Base-by-base conservation (phyloP, 495 filamentous ascomycete genomes). In the Hypomontagnella monticulosa region DNA sequence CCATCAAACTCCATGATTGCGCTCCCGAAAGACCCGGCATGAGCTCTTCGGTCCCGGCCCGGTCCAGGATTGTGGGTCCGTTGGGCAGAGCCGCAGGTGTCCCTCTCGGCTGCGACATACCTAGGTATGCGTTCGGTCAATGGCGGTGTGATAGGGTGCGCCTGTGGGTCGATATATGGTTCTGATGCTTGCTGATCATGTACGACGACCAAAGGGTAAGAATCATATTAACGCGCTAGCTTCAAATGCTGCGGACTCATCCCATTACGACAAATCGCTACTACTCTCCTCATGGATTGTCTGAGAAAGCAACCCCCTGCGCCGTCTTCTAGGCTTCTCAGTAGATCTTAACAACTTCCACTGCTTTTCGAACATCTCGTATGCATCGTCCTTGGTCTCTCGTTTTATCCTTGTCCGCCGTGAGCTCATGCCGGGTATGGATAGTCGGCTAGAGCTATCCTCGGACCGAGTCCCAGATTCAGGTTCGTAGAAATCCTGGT, bases 201-300 rank as follows among this genome's bases (percentile, higher is more conserved):
- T 59, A 37, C 30, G 38, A 57, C 32, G 23, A 27, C 47, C 4
- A n/a, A 18, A 38, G 36, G 15, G 9, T n/a, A 12, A 19, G n/a
- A 4, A 2, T 43, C 27, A n/a, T 50, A 1, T 6, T 4, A 30
- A 48, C 10, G 27, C 3, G 19, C 32, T 40, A 15, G 23, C 56
- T 23, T 41, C 1, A 4, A 36, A 5, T 10, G 12, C 32, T 15
- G 11, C 23, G 9, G 15, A 49, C 44, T 11, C 23, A 6, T 27
- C 4, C 8, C 23, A 16, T 57, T 32, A 60, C 11, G 57, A 71
- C 6, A 69, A 62, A 47, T 73, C 72, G 48, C 71, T 77, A 57
- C 84, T 84, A 47, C 88, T 87, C 69, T 90, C 89, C 73, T 91
- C 88, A 47, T 89, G 72, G 14, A 91, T 91, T 0, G 86, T 90